Base-by-base conservation (phyloP, 176 grass and related monocot species). In the Calamus simplicifolius region DNA sequence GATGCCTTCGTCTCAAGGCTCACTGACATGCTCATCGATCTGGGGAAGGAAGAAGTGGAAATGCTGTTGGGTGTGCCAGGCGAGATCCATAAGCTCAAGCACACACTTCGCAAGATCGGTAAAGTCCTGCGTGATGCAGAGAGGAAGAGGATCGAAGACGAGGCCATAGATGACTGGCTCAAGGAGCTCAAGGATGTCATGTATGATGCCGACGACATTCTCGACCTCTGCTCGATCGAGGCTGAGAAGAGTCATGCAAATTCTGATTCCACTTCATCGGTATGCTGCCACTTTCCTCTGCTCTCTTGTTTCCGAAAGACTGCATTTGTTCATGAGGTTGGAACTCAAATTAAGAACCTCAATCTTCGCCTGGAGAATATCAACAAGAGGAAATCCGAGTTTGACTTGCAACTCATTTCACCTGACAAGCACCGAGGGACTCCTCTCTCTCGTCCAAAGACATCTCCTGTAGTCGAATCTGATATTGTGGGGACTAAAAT, bases 301-400 rank as follows among this genome's bases (percentile, higher is more conserved):
- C 76, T 80, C 59, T 80, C 79, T 51, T 91, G 83, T 73, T 86
- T 77, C 52, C 54, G 63, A 19, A 28, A 43, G 19, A 69, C 7
- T 35, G 79, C 72, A 28, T 56, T 73, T 14, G 19, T 14, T 48
- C 54, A 48, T 18, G 66, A 61, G 29, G 56, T 80, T 17, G 69
- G 35, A 16, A 64, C 18, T n/a, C 58, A 69, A 16, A 21, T 86
- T 54, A 91, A 57, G 62, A 69, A 14, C 38, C 43, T 86, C 16
- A 86, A 71, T 71, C 63, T 18, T 70, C 86, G 61, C 35, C 69
- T 91, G 64, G 58, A 71, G 56, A 69, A 48, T 4, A 61, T 91
- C 59, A 14, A 74, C 15, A 86, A 74, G 59, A 56, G 78, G 69
- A 69, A 74, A 75, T 23, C 54, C 26, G 56, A 49, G 63, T 76